Evolutionary conservation across 2,329 filamentous ascomycete species (phyloP), one percentile per base, ranked within the genome.

Genomic region (Diaporthe eres): DNA sequence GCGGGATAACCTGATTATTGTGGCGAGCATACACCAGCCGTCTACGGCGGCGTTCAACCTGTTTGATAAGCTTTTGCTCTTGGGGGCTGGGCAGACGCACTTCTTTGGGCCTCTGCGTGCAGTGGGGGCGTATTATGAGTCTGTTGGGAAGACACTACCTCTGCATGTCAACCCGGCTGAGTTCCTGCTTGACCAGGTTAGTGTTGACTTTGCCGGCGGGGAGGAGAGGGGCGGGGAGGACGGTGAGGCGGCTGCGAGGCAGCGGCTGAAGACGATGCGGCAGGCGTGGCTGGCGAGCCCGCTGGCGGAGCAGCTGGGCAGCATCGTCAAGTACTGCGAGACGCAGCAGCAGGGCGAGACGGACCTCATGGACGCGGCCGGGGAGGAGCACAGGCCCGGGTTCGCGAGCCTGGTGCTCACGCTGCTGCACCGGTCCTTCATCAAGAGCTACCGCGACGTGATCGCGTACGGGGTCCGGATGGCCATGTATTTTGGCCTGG

Each of bases 21-120:
- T 97, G 76, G 93, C 93, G 5, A 95, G 93, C 53, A 97, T 97
- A 77, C 95, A 97, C 82, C 95, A 97, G 81, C 95, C 95, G 0
- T 96, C 94, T 0, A 94, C 94, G 0, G 89, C 92, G 0, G 96
- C 94, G 0, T 97, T 95, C 79, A 89, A 93, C 77, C 89, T 95
- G 17, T 97, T 97, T 79, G 94, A 97, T 82, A 94, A 94, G 81
- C 86, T 97, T 0, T 85, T 94, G 51, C 88, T 97, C 1, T 87
- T 98, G 0, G 95, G 94, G 0, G 86, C 85, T 4, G 95, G 94
- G 25, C 90, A 88, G 74, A 91, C 92, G 0, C 93, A 92, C 78
- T 97, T 95, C 83, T 94, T 93, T 78, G 95, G 95, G 0, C 85
- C 91, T 0, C 85, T 94, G 1, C 77, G 82, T 10, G 85, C 85